Conservation (phyloP, 352 stramenopile species). For the Phytopythium mirpurense region DNA sequence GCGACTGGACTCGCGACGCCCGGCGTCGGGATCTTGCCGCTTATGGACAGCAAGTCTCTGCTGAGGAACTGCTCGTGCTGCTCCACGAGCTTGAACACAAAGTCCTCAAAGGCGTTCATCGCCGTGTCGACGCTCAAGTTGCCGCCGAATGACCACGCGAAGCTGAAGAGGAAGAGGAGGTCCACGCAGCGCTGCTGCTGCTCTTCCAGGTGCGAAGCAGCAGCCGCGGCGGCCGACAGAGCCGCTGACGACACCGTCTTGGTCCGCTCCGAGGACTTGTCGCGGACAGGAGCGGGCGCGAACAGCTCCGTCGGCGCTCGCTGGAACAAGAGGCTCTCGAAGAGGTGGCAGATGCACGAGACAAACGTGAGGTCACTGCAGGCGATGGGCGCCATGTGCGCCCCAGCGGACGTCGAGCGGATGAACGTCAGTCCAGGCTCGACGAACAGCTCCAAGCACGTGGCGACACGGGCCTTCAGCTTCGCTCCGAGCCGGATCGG, state of each 20-base stretch:
- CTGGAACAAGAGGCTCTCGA: conserved; percentile 42
- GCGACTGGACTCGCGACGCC: conserved; percentile 34
- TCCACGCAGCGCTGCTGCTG: conserved; percentile 55
- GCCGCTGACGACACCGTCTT: conserved; percentile 3
- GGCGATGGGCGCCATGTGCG: conserved; percentile 28
- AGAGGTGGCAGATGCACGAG: conserved; percentile 48
- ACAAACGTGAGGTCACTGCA: conserved; percentile 52
- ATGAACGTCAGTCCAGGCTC: conserved; percentile 48
- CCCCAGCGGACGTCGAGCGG: conserved; percentile 11
- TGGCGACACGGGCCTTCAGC: conserved; percentile 31
- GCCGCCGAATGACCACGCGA: conserved; percentile 66
- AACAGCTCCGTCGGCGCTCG: conserved; percentile 39
- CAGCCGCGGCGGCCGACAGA: conserved; percentile 12
- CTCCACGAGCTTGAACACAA: conserved; percentile 35
- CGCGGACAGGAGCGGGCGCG: conserved; percentile 1
- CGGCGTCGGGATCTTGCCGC: conserved; percentile 44
- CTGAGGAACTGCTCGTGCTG: conserved; percentile 45
- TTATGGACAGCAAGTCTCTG: conserved; percentile 40
- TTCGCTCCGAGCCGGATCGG: conserved; percentile 24
- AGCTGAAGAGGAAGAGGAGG: conserved; percentile 64
- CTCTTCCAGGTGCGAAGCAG: conserved; percentile 27
- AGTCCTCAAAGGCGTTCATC: conserved; percentile 42
- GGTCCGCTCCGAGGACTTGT: conserved; percentile 1
- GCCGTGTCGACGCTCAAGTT: conserved; percentile 41
- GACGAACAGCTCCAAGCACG: conserved; percentile 64